Evolutionary conservation across 352 stramenopile species (phyloP), one percentile per base, ranked within the genome.

Genomic region (Phytophthora pistaciae): DNA sequence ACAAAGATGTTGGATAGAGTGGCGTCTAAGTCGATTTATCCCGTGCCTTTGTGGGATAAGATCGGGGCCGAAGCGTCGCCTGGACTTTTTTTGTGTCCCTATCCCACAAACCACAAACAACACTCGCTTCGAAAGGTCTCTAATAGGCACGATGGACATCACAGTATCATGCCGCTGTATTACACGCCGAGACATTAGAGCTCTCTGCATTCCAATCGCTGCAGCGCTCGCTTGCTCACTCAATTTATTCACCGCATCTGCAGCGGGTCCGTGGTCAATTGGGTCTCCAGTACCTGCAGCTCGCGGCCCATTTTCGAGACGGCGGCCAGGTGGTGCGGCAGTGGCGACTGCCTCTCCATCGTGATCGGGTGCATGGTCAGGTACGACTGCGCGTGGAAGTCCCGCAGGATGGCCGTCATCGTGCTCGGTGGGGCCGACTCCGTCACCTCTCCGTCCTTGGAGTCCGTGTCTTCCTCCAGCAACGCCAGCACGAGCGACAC

Each of bases 361-460:
- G 84, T 87, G 52, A 90, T 78, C 16, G 87, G 87, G 46, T 94
- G 84, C 60, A 85, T 90, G 13, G 87, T 94, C 70, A 94, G 70
- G 54, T 88, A 94, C 44, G 85, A 92, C n/a, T 90, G 75, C 50
- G 77, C 79, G 44, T 85, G 63, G 40, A 91, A 92, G 42, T 94
- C 83, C 8, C 66, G 65, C 60, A 94, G 66, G 60, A 94, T 80
- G 1, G 64, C 49, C 31, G 61, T 66, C 58, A 87, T 75, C 11
- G 60, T 77, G 56, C 72, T 77, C 0, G 72, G 52, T 18, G 64
- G 42, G 9, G 76, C 40, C 3, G 61, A 66, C 20, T 78, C 64
- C 1, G 66, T 71, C 33, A 68, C 60, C 27, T 74, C 56, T 25
- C 56, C 65, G 16, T 72, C 67, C 20, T 74, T 71, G 9, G 65